Evolutionary conservation across 2,329 filamentous ascomycete genomes (phyloP).

Genomic region (Neofusicoccum sp.): DNA sequence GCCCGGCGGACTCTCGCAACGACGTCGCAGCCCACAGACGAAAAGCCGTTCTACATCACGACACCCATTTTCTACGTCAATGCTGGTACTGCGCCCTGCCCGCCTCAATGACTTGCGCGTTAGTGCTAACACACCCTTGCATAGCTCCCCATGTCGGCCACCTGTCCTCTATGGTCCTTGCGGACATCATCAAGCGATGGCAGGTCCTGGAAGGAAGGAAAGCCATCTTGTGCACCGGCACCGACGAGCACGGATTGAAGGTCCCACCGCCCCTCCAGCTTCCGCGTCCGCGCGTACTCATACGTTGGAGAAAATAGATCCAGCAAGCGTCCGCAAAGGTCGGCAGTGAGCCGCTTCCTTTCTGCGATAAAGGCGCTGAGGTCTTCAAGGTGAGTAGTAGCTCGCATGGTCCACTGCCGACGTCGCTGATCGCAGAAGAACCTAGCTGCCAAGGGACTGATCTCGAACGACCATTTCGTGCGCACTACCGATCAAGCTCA

Average conservation of each 20-base stretch:
- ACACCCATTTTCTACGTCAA: conserved; percentile 99
- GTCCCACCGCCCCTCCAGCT: conserved; percentile 32
- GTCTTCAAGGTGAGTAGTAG: conserved; percentile 64
- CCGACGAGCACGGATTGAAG: conserved; percentile 97
- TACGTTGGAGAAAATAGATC: conserved; percentile 51
- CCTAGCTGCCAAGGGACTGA: conserved; percentile 68
- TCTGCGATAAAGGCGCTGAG: conserved; percentile 82
- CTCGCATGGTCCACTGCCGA: not conserved
- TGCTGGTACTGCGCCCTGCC: conserved; percentile 62
- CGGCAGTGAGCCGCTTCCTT: conserved; percentile 73
- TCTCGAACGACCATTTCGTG: conserved; percentile 85
- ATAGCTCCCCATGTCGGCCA: conserved; percentile 91
- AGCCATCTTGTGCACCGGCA: conserved; percentile 83
- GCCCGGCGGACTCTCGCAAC: conserved; percentile 23
- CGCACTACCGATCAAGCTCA: conserved; percentile 87
- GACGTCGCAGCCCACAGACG: conserved; percentile 28
- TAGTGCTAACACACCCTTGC: conserved; percentile 12
- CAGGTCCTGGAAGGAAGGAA: conserved; percentile 71
- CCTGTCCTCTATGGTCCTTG: conserved; percentile 87
- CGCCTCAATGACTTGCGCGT: not conserved
- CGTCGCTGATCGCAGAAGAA: conserved; percentile 41
- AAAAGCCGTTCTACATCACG: conserved; percentile 92
- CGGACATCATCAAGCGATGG: conserved; percentile 93
- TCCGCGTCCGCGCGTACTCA: not conserved
- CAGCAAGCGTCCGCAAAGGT: conserved; percentile 80